Percentiles rank a stretch among this genome's conserved stretches.
These are phyloP conservation scores for Erodium moschatum DNA, from an alignment of 441 rosid species.

Conservation along the genomic window DNA sequence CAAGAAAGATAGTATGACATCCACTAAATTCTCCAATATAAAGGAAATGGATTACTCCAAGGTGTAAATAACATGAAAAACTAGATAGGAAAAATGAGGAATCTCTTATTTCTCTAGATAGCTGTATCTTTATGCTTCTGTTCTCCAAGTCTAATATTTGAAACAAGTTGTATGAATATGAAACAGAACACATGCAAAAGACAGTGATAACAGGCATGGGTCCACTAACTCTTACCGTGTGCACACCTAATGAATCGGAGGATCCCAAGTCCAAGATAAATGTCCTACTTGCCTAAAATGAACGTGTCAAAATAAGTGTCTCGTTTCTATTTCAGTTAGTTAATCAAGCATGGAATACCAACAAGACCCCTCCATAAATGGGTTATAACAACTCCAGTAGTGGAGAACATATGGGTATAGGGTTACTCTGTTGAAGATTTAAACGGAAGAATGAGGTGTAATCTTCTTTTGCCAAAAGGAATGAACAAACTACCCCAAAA, in stretches of 20 bases:
- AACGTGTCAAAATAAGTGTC: too few relatives aligned
- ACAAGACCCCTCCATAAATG: too few relatives aligned
- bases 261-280: not conserved
- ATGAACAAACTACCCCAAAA: too few relatives aligned
- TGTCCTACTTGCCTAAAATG: too few relatives aligned
- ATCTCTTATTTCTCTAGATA: not conserved
- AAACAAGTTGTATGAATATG: not conserved
- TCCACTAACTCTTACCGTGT: not conserved
- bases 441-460: too few relatives aligned
- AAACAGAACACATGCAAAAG: conserved; percentile 2
- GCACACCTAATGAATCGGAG: not conserved
- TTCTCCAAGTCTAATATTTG: not conserved
- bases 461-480: too few relatives aligned
- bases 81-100: not conserved
- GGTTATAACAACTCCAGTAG: too few relatives aligned
- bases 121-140: not conserved
- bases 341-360: too few relatives aligned
- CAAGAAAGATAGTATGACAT: not conserved
- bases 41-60: not conserved
- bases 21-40: not conserved
- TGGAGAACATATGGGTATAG: too few relatives aligned
- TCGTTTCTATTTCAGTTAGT: too few relatives aligned
- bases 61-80: not conserved
- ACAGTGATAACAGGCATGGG: not conserved
- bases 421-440: too few relatives aligned